phyloP scores from a whole-genome alignment of 306 rosid genomes.

The Abrus precatorius region DNA sequence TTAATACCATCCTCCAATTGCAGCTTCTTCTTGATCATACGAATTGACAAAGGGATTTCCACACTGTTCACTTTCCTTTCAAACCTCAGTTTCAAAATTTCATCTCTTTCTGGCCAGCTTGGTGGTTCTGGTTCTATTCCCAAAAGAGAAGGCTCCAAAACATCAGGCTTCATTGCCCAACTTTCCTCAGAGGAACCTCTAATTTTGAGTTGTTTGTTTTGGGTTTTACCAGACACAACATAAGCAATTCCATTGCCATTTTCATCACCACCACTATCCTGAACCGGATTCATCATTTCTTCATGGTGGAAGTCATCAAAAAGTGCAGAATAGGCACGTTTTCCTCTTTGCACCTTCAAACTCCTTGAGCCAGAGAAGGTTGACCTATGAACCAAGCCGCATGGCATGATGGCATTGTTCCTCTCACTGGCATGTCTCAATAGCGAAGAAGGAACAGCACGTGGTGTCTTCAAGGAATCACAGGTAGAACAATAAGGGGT shows the following conservation, averaged over 20 bases:
- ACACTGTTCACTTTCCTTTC: slow-evolving; percentile 62
- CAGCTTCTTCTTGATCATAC: slow-evolving; percentile 73
- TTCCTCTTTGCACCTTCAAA: slow-evolving; percentile 43
- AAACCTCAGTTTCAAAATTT: slow-evolving; percentile 52
- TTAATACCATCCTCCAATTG: slow-evolving; percentile 49
- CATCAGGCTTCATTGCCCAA: slow-evolving; percentile 43
- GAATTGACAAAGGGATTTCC: slow-evolving; percentile 66
- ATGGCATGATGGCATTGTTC: slow-evolving; percentile 27
- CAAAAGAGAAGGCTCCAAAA: slow-evolving; percentile 60
- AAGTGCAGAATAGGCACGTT: slow-evolving; percentile 43
- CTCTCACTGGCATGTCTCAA: slow-evolving; percentile 43
- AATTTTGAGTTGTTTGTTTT: neutral
- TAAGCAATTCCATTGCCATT: slow-evolving; percentile 38
- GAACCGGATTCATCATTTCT: slow-evolving; percentile 45
- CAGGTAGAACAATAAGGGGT: slow-evolving; percentile 42
- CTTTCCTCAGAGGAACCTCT: slow-evolving; percentile 24
- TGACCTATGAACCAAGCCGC: slow-evolving; percentile 34
- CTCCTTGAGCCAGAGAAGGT: slow-evolving; percentile 29
- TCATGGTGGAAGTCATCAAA: slow-evolving; percentile 54
- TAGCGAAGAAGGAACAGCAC: slow-evolving; percentile 40
- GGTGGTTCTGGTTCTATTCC: slow-evolving; percentile 73
- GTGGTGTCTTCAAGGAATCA: slow-evolving; percentile 42
- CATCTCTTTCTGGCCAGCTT: slow-evolving; percentile 70
- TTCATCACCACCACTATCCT: slow-evolving; percentile 40
- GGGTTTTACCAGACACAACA: slow-evolving; percentile 22